Percentiles rank a stretch among this genome's conserved stretches.
These are phyloP conservation scores for Salvia hispanica DNA, from an alignment of 257 asterid genomes.

Conservation along the genomic window DNA sequence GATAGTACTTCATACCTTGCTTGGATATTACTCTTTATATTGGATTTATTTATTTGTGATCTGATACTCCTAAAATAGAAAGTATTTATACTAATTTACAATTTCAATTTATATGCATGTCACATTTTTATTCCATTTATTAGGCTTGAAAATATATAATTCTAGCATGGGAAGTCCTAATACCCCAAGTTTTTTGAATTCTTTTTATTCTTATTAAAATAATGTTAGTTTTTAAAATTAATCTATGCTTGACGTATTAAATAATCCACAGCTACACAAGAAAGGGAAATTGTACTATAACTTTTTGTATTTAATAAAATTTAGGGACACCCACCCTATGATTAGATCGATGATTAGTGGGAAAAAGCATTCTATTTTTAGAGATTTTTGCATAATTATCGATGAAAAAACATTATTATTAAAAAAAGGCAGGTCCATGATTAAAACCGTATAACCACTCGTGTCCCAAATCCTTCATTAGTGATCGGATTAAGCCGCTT, in stretches of 20 bases:
- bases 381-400: background rate
- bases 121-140: no score
- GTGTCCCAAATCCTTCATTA: constrained; percentile 17
- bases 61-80: no score
- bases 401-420: background rate
- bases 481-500: background rate
- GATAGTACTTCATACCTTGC: constrained; percentile 15
- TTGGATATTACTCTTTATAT: constrained; percentile 11
- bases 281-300: no score
- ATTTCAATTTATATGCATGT: no score
- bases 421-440: constrained; percentile 31
- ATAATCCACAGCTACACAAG: no score
- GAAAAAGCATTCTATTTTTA: background rate
- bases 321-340: background rate
- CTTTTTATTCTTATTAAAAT: no score
- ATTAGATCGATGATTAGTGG: constrained; percentile 32
- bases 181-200: no score
- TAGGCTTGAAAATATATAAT: no score
- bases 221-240: no score
- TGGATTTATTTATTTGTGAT: background rate
- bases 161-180: no score
- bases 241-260: no score
- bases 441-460: constrained; percentile 32
- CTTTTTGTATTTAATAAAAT: background rate
- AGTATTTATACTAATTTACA: no score